These are phyloP conservation scores for Aquilaria agallochum DNA, from an alignment of 441 rosid genomes.

Conservation along the genomic window DNA sequence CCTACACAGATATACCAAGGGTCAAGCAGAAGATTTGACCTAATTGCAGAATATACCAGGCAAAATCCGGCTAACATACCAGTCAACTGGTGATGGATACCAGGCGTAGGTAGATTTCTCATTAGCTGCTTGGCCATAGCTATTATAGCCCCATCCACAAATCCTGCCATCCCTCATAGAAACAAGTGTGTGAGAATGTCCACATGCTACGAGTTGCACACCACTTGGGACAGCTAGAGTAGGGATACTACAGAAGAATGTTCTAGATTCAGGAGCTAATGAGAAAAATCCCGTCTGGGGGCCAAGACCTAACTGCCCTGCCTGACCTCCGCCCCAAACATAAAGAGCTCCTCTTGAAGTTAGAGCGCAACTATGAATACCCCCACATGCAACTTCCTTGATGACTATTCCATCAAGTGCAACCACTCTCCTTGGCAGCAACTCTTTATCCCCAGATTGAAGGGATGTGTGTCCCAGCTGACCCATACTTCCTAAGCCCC, in stretches of 20 bases:
- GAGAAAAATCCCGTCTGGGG: constrained; percentile 73
- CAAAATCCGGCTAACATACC: constrained; percentile 39
- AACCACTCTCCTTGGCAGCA: constrained; percentile 81
- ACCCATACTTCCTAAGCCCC: constrained; percentile 94
- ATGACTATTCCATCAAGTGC: constrained; percentile 73
- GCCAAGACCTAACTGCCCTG: constrained; percentile 91
- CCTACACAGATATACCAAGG: constrained; percentile 40
- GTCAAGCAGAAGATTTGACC: constrained; percentile 5
- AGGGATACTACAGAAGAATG: constrained; percentile 71
- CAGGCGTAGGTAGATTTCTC: constrained; percentile 86
- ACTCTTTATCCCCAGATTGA: constrained; percentile 84
- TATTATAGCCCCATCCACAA: constrained; percentile 95
- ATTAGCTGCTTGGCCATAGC: constrained; percentile 96
- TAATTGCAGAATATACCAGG: constrained; percentile 11
- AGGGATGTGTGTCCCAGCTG: constrained; percentile 96
- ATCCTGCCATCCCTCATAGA: constrained; percentile 73
- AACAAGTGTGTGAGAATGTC: constrained; percentile 87
- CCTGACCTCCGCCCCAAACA: constrained; percentile 96
- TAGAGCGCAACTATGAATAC: constrained; percentile 85
- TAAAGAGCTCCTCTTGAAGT: constrained; percentile 79
- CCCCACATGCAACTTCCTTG: constrained; percentile 87
- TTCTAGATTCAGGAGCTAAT: constrained; percentile 51
- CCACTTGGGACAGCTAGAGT: constrained; percentile 61
- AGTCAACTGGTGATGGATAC: constrained; percentile 97
- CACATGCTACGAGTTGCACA: constrained; percentile 88